These are phyloP conservation scores for Tuber umbilicatum DNA, from an alignment of 495 filamentous ascomycete species.

Conservation along the genomic window DNA sequence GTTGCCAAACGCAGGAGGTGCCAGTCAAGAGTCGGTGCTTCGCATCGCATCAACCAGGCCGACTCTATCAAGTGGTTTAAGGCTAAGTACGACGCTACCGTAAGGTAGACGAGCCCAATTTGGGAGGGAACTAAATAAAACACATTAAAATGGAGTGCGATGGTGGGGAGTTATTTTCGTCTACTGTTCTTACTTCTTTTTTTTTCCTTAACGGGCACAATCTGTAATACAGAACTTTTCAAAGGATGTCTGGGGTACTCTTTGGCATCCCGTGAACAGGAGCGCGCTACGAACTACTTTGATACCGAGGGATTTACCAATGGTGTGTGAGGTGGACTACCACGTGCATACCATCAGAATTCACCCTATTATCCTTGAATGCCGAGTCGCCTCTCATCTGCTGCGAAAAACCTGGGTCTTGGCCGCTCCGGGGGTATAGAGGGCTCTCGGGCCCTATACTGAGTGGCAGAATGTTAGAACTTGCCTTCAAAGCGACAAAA, in stretches of 20 bases:
- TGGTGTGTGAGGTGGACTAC: background rate
- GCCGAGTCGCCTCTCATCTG: background rate
- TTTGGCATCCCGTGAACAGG: background rate
- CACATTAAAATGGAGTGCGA: background rate
- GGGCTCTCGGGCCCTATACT: background rate
- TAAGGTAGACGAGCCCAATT: conserved; percentile 58
- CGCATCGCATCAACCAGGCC: conserved; percentile 81
- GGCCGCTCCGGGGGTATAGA: background rate
- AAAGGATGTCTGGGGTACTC: background rate
- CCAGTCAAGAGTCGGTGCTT: conserved; percentile 75
- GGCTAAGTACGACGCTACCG: conserved; percentile 96
- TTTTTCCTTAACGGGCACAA: background rate
- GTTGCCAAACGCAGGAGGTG: conserved; percentile 87
- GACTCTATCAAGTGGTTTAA: conserved; percentile 99
- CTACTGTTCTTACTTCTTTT: background rate
- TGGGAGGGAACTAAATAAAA: background rate
- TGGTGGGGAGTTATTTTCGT: background rate
- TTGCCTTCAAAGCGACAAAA: background rate
- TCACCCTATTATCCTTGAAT: background rate
- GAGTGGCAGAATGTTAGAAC: background rate
- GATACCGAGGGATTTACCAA: background rate
- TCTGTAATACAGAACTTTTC: background rate
- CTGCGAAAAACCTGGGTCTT: background rate
- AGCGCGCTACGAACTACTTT: background rate
- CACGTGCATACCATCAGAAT: background rate